These are phyloP conservation scores for Plenodomus tracheiphilus DNA, from an alignment of 2,329 filamentous ascomycete species.

Conservation along the genomic window DNA sequence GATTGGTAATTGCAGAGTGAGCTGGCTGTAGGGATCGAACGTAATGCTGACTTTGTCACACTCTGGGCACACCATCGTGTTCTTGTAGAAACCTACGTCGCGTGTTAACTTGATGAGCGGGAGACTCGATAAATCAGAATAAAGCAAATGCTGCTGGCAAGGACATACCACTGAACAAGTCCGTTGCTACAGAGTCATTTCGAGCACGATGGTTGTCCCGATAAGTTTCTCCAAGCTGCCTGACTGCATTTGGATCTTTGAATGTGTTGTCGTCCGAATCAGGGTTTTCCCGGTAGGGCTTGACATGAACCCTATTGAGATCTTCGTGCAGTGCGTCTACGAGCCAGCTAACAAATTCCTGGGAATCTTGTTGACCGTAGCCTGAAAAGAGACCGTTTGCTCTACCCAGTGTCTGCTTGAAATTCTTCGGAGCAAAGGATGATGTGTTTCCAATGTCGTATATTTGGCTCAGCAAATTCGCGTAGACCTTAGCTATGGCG, in stretches of 20 bases:
- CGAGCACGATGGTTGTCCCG: conserved; percentile 90
- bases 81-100: conserved; percentile 78
- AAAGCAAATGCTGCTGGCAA: background rate
- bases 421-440: conserved; percentile 76
- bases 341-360: conserved; percentile 94
- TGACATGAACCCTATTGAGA: conserved; percentile 88
- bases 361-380: conserved; percentile 95
- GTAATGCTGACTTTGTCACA: conserved; percentile 98
- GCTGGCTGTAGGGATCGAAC: conserved; percentile 94
- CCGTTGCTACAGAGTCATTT: conserved; percentile 93
- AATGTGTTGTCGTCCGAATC: conserved; percentile 98
- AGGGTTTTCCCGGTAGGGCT: conserved; percentile 96
- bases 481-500: conserved; percentile 83
- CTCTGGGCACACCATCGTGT: conserved; percentile 86
- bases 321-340: conserved; percentile 95
- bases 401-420: conserved; percentile 80
- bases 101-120: background rate
- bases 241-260: conserved; percentile 76
- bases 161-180: conserved; percentile 78
- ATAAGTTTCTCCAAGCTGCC: conserved; percentile 81
- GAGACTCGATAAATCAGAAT: background rate
- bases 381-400: conserved; percentile 87
- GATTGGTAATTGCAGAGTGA: conserved; percentile 87
- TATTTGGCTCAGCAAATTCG: conserved; percentile 73
- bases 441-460: conserved; percentile 69